Evolutionary conservation across 768 basidiomycete species (phyloP).

Genomic region (Mycena latifolia): DNA sequence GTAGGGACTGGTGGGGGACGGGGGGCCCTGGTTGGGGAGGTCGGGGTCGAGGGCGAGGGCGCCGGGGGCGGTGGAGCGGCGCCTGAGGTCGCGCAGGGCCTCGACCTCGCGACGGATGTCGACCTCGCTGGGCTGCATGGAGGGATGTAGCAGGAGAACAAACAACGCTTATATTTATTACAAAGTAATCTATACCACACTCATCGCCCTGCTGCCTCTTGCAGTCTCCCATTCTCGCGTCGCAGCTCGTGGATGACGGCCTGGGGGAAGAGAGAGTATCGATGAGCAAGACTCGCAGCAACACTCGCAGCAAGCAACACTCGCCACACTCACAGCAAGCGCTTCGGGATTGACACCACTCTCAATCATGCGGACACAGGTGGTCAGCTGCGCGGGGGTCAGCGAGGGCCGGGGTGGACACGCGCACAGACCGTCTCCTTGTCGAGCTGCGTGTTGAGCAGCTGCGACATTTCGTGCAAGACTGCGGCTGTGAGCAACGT

Average conservation of each 20-base stretch:
- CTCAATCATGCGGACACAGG: constrained; percentile 93
- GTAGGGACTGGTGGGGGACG: constrained; percentile 64
- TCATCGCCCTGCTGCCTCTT: neutral
- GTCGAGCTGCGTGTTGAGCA: constrained; percentile 89
- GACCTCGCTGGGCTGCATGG: constrained; percentile 85
- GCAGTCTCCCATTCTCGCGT: constrained; percentile 62
- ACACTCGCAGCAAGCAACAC: constrained; percentile 22
- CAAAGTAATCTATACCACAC: no score
- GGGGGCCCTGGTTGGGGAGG: constrained; percentile 80
- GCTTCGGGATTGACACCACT: constrained; percentile 94
- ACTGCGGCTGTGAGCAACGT: constrained; percentile 57
- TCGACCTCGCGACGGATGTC: constrained; percentile 54
- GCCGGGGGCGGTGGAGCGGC: constrained; percentile 88
- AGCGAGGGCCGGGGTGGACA: neutral
- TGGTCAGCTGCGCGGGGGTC: constrained; percentile 64
- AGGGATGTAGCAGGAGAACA: neutral
- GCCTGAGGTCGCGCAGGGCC: constrained; percentile 83
- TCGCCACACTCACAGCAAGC: constrained; percentile 72
- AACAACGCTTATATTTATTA: no score
- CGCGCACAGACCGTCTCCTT: constrained; percentile 68
- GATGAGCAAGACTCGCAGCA: constrained; percentile 16
- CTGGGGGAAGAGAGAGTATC: constrained; percentile 48
- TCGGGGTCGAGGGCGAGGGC: constrained; percentile 92
- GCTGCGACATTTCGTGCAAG: constrained; percentile 88
- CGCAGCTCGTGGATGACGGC: constrained; percentile 89